phyloP scores from a whole-genome alignment of 129 eudicot species.

The Silybum marianum region DNA sequence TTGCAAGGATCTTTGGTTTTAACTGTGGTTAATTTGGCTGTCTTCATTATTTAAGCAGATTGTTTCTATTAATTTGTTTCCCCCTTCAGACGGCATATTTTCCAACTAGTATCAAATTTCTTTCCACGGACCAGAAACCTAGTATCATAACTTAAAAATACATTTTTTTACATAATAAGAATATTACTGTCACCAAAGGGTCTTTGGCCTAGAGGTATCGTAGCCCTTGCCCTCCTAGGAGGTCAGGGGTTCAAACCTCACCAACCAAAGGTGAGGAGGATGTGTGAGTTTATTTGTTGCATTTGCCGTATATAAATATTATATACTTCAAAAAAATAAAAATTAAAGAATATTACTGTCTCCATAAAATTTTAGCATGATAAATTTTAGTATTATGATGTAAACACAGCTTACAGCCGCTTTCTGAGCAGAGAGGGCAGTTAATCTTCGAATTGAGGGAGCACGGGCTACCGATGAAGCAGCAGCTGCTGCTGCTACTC shows the following conservation, averaged over 20 bases:
- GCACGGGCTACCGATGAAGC: conserved; percentile 94
- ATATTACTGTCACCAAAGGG: too few relatives aligned
- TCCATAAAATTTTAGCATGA: neutral
- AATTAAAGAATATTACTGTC: neutral
- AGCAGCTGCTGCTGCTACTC: conserved; percentile 96
- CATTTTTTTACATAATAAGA: neutral
- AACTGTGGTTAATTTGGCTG: too few relatives aligned
- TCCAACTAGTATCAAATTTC: neutral
- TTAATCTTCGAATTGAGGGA: conserved; percentile 79
- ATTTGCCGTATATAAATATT: too few relatives aligned
- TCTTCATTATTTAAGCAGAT: too few relatives aligned
- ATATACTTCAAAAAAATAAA: too few relatives aligned
- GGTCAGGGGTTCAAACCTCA: too few relatives aligned
- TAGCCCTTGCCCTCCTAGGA: too few relatives aligned
- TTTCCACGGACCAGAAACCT: too few relatives aligned
- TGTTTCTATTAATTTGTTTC: too few relatives aligned
- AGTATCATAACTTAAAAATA: neutral
- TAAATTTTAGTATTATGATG: neutral
- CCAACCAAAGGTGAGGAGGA: too few relatives aligned
- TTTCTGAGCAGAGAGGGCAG: conserved; percentile 11
- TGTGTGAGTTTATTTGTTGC: too few relatives aligned
- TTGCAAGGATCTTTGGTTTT: neutral
- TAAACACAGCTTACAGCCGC: conserved; percentile 47
- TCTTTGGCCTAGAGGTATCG: too few relatives aligned
- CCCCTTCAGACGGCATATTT: neutral